Conservation (phyloP, 768 basidiomycete species). For the Boletus bicolor region DNA sequence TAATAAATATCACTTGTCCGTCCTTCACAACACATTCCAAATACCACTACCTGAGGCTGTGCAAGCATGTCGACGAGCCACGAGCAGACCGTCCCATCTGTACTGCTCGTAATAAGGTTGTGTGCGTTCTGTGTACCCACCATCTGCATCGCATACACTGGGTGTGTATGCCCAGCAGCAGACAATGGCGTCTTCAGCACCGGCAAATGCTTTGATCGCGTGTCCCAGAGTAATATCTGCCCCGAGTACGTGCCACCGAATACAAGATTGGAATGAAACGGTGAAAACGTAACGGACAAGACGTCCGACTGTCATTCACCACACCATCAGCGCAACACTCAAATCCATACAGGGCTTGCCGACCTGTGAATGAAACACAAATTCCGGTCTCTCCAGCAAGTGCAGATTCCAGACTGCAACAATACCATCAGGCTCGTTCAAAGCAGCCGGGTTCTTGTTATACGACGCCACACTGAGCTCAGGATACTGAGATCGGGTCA, state of each 20-base stretch:
- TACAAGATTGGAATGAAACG: conserved; percentile 95
- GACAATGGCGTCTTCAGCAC: conserved; percentile 96
- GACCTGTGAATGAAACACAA: conserved; percentile 97
- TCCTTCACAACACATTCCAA: neutral
- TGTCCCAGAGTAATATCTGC: conserved; percentile 98
- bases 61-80: conserved; percentile 99
- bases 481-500: conserved; percentile 62
- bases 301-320: conserved; percentile 80
- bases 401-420: conserved; percentile 98
- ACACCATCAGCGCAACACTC: conserved; percentile 3
- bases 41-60: conserved; percentile 75
- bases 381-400: conserved; percentile 91
- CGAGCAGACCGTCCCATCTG: conserved; percentile 94
- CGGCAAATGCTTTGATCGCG: conserved; percentile 92
- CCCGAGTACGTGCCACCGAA: conserved; percentile 99
- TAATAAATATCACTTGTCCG: neutral
- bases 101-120: conserved; percentile 94
- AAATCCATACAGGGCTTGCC: conserved; percentile 22
- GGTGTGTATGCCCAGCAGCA: conserved; percentile 95
- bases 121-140: conserved; percentile 99
- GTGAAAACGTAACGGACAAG: conserved; percentile 93
- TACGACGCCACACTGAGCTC: conserved; percentile 95
- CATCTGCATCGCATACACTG: conserved; percentile 98
- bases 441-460: conserved; percentile 91
- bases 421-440: conserved; percentile 96